phyloP scores from a whole-genome alignment of 2,329 filamentous ascomycete species.

The Phaeosphaeriaceae sp. region DNA sequence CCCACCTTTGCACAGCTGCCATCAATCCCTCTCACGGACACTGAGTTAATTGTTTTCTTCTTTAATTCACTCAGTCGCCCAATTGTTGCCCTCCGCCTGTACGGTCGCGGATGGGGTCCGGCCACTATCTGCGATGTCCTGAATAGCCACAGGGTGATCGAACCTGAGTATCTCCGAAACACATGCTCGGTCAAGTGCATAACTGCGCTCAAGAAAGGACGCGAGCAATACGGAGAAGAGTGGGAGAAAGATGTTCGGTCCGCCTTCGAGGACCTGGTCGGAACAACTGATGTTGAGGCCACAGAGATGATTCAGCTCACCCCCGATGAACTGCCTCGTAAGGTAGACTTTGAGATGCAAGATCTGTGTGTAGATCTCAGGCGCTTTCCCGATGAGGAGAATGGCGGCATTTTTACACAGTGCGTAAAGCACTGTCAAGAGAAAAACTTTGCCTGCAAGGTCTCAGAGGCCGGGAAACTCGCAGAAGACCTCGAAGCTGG shows the following conservation, averaged over 20 bases:
- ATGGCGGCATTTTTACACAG: slow-evolving; percentile 34
- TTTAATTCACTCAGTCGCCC: slow-evolving; percentile 35
- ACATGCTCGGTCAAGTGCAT: slow-evolving; percentile 39
- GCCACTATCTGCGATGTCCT: slow-evolving; percentile 24
- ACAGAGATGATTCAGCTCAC: slow-evolving; percentile 28
- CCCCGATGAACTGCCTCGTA: slow-evolving; percentile 1
- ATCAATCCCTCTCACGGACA: slow-evolving; percentile 32
- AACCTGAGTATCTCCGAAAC: slow-evolving; percentile 37
- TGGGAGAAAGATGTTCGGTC: slow-evolving; percentile 18
- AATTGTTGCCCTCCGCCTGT: slow-evolving; percentile 32
- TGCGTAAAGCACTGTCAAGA: slow-evolving; percentile 34
- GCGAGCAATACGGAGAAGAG: slow-evolving; percentile 12
- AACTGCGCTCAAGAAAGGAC: slow-evolving; percentile 28
- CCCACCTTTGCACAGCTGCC: slow-evolving; percentile 24
- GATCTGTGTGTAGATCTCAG: slow-evolving; percentile 20
- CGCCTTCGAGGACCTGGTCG: slow-evolving; percentile 6
- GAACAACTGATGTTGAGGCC: slow-evolving; percentile 15
- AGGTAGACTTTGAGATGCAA: slow-evolving; percentile 23
- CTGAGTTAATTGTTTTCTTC: slow-evolving; percentile 41
- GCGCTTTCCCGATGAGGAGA: slow-evolving; percentile 20
- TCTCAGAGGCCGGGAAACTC: slow-evolving; percentile 19
- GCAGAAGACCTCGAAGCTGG: slow-evolving; percentile 16
- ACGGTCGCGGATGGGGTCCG: slow-evolving; percentile 33
- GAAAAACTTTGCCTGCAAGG: slow-evolving; percentile 13
- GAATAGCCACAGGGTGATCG: slow-evolving; percentile 31